Conservation (phyloP, 163 green algal species). For the Volvox carteri region DNA sequence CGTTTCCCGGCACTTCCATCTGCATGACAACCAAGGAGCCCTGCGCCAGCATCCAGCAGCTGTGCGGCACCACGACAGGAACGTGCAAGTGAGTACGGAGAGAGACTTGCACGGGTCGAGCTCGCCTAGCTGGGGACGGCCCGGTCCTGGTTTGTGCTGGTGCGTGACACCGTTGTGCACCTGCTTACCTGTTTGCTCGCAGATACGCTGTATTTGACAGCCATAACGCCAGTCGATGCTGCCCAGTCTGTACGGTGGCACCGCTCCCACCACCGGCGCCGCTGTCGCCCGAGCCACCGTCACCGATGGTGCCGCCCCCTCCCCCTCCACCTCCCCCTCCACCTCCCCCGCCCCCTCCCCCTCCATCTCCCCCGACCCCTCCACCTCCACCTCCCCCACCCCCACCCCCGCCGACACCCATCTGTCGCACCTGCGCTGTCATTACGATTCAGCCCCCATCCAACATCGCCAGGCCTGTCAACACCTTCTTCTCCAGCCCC, state of each 20-base stretch:
- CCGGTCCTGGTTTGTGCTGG: too few relatives aligned
- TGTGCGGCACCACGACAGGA: background rate
- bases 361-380: background rate
- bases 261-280: background rate
- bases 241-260: background rate
- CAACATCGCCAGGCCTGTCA: background rate
- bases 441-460: background rate
- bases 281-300: background rate
- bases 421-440: background rate
- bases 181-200: background rate
- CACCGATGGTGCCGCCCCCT: background rate
- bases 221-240: background rate
- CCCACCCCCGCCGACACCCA: background rate
- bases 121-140: too few relatives aligned
- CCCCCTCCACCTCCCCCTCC: background rate
- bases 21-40: slow-evolving; percentile 7
- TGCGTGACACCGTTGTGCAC: too few relatives aligned
- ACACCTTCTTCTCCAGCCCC: too few relatives aligned
- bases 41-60: background rate
- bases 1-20: slow-evolving; percentile 25
- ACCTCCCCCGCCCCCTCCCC: background rate
- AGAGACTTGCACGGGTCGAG: too few relatives aligned
- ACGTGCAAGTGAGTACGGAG: slow-evolving; percentile 18
- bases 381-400: background rate
- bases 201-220: background rate